Evolutionary conservation across 164 flowering plant species (phyloP).

Genomic region (Buxus sempervirens): DNA sequence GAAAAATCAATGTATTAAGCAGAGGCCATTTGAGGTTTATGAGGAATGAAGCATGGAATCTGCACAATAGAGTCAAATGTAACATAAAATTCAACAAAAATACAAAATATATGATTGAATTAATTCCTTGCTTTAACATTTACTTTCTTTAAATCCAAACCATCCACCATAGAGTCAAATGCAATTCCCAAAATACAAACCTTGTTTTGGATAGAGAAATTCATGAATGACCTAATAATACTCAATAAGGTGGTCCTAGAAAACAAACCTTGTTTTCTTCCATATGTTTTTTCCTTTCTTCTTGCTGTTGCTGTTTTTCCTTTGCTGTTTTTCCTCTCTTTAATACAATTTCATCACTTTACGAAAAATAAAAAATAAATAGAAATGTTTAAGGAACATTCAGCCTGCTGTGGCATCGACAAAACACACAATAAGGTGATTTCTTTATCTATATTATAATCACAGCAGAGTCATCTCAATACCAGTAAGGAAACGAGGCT

Average conservation of each 20-base stretch:
- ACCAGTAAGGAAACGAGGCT: conserved; percentile 11
- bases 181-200: conserved; percentile 29
- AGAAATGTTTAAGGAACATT: conserved; percentile 79
- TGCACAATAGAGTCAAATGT: neutral
- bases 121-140: no score
- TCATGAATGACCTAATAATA: conserved; percentile 93
- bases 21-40: neutral
- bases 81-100: neutral
- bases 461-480: neutral
- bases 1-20: neutral
- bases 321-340: no score
- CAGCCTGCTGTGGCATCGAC: conserved; percentile 45
- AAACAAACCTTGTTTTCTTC: no score
- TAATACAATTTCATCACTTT: no score
- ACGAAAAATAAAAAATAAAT: no score
- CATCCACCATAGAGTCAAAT: no score
- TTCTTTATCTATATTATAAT: neutral
- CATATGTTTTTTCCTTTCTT: no score
- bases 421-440: neutral
- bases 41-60: neutral
- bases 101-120: neutral
- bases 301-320: no score
- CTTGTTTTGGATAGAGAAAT: conserved; percentile 94
- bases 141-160: no score
- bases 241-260: conserved; percentile 91